Base-by-base conservation (phyloP, 257 asterid species). In the Schizonepeta tenuifolia region DNA sequence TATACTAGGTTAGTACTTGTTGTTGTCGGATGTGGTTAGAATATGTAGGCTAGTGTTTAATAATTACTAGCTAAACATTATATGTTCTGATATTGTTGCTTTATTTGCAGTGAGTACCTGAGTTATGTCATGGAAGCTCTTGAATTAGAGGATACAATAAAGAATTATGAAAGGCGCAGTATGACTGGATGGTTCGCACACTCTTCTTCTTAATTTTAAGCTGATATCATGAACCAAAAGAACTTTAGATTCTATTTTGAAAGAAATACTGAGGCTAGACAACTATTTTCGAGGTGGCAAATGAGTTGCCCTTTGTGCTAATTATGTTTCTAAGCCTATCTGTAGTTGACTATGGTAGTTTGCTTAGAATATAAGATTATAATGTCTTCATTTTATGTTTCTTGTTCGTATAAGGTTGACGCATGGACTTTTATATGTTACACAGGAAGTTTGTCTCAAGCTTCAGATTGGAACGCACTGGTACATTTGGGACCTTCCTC, bases 81-180 rank as follows among this genome's bases (percentile, higher is more conserved):
- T 20, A 21, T 43, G 49, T 26, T 67, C 50, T 67, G 6, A 77
- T 74, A 9, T 78, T 38, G 28, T 71, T 78, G 31, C 66, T 75
- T 74, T 33, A 71, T 80, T 60, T 88, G 88, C 90, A 95, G 99
- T 44, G 99, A 95, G 83, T 95, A 95, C 81, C 79, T 87, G 89
- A 90, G 85, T 7, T 95, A 81, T 80, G 98, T 92, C 74, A 83
- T 84, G n/a, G 97, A 95, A 91, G 98, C 97, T 75, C 95, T 95
- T 82, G 97, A 95, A 75, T 80, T 95, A 81, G 99, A 95, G 82
- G 99, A 95, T 78, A 90, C 98, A 49, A 81, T 92, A 65, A 92
- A 85, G 89, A 95, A 92, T 78, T 90, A 88, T 69, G 99, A 92
- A 76, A 87, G 97, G 44, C 94, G 97, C 61, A 61, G 67, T 75